Conservation (phyloP, 2,329 filamentous ascomycete species). For the Diaporthe sp. region DNA sequence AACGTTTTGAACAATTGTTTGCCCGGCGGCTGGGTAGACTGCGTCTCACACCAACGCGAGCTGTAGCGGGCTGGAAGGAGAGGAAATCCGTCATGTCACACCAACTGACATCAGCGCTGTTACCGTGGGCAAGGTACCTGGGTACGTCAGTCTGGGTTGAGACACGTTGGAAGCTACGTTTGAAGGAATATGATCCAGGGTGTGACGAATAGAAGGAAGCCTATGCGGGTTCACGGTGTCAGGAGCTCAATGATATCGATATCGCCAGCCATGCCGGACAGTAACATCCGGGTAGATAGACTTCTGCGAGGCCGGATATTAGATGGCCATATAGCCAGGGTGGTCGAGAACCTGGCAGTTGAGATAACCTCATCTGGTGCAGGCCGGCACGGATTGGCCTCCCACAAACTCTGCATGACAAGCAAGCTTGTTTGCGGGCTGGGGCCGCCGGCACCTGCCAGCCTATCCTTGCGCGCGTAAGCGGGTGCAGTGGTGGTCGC, state of each 20-base stretch:
- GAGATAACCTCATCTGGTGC: conserved; percentile 17
- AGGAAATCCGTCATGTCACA: neutral
- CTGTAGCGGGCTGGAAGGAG: neutral
- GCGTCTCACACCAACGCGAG: conserved; percentile 5
- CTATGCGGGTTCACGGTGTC: neutral
- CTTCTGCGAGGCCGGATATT: conserved; percentile 31
- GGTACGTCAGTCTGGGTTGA: neutral
- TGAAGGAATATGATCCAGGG: neutral
- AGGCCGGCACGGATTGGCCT: neutral
- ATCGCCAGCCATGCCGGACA: neutral
- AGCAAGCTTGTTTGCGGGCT: conserved; percentile 25
- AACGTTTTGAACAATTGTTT: neutral
- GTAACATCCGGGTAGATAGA: conserved; percentile 15
- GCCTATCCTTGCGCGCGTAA: conserved; percentile 1
- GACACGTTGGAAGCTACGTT: neutral
- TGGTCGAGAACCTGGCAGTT: conserved; percentile 5
- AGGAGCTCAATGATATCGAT: neutral
- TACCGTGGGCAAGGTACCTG: neutral
- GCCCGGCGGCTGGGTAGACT: conserved; percentile 1
- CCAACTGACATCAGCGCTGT: neutral
- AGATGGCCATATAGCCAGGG: conserved; percentile 20
- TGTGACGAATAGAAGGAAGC: neutral
- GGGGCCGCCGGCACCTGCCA: conserved; percentile 8
- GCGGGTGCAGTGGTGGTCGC: neutral
- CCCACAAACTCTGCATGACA: conserved; percentile 14